Evolutionary conservation across 129 eudicot species (phyloP).

Genomic region (Escallonia rubra): DNA sequence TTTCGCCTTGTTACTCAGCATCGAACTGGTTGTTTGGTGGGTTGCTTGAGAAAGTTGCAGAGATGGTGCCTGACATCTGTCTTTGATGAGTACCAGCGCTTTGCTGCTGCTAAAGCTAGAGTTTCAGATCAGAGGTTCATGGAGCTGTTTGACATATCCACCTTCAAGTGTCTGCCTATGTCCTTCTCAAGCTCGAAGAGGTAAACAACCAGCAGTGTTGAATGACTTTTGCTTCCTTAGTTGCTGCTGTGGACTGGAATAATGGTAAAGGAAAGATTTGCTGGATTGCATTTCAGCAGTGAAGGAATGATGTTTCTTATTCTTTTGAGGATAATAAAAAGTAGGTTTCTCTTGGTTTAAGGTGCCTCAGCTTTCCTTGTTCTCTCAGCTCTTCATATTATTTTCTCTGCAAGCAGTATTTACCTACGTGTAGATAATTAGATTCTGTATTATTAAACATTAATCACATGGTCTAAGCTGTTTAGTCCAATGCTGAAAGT

Average conservation of each 20-base stretch:
- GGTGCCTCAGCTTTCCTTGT: conserved; percentile 7
- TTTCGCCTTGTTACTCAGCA: conserved; percentile 45
- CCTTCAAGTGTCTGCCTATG: conserved; percentile 48
- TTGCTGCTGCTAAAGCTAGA: conserved; percentile 95
- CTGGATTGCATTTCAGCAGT: conserved; percentile 21
- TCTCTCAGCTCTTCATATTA: neutral
- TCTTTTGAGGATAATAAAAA: conserved; percentile 21
- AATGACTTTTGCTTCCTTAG: conserved; percentile 4
- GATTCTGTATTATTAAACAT: neutral
- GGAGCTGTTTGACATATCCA: conserved; percentile 74
- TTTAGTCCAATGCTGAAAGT: conserved; percentile 6
- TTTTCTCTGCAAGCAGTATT: conserved; percentile 6
- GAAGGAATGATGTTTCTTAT: conserved; percentile 28
- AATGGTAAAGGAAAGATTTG: conserved; percentile 23
- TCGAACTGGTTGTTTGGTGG: conserved; percentile 89
- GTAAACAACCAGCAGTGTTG: conserved; percentile 11
- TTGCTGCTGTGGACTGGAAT: conserved; percentile 20
- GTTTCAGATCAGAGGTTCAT: conserved; percentile 84
- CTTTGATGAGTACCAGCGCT: conserved; percentile 84
- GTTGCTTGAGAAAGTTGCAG: conserved; percentile 83
- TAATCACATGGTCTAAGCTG: neutral
- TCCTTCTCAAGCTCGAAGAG: conserved; percentile 53
- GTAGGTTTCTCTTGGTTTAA: conserved; percentile 11
- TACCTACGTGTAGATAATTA: neutral
- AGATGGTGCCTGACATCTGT: conserved; percentile 76